Base-by-base conservation (phyloP, 371 early-diverging fungal genomes). In the Mucor mucedo region DNA sequence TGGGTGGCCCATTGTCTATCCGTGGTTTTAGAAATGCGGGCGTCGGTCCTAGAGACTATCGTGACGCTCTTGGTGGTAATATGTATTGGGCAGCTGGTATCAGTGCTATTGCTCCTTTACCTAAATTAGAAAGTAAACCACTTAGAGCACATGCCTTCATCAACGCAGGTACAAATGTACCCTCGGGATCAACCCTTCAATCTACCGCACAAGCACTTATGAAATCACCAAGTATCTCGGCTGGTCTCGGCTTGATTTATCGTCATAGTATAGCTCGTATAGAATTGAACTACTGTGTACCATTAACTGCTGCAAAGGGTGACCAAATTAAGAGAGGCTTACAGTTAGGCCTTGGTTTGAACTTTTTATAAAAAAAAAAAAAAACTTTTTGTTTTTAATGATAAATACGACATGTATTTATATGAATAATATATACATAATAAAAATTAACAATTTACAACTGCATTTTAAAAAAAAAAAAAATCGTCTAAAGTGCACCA, bases 211-310 rank as follows among this genome's bases (percentile, higher is more conserved):
- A 71, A 45, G 75, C 73, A 14, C 59, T 86, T 52, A 72, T 65
- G 32, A 70, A 75, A 59, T 78, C 79, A 13, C 94, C 94, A 5
- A 89, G 91, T 32, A 73, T 83, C 6, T 76, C 93, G 1, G 84
- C 79, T 3, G 94, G 94, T 28, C 64, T 89, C 10, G 98, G 98
- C 52, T 78, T 98, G n/a, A 89, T 91, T 11, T 92, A 91, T 55
- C 88, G 90, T 48, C 94, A 95, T 69, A 90, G 91, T 60, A 85
- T 92, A 58, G 87, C 93, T 48, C 86, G 95, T 16, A 82, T 94
- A 4, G 98, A 98, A 77, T 71, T 96, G 45, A 97, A 97, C 70
- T 95, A 90, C 66, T 90, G 94, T 67, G 57, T 97, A 39, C 98
- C 98, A 4, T 62, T 98, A 41, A 78, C 85, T 8, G 90, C 89